Conservation (phyloP, 257 asterid genomes). For the Solanum clarkiae region DNA sequence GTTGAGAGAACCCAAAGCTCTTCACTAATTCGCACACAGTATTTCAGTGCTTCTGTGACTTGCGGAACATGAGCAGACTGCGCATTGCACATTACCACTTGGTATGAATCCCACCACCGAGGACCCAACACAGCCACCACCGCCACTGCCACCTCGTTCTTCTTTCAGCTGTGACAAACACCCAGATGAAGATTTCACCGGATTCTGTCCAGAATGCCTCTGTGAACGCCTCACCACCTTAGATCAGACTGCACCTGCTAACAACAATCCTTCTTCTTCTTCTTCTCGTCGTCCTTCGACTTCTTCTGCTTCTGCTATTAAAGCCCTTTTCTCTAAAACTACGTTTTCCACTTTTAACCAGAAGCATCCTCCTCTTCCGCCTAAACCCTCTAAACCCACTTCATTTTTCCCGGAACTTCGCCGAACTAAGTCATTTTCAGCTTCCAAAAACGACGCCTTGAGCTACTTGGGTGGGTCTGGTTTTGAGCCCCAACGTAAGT, state of each 20-base stretch:
- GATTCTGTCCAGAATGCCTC: constrained; percentile 88
- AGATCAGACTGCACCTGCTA: constrained; percentile 47
- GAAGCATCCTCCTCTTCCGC: constrained; percentile 11
- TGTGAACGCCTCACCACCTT: constrained; percentile 75
- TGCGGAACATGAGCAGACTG: constrained; percentile 20
- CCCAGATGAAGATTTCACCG: constrained; percentile 67
- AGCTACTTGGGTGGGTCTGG: constrained; percentile 21
- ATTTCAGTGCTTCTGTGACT: background rate
- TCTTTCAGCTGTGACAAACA: constrained; percentile 87
- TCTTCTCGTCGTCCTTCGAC: constrained; percentile 8
- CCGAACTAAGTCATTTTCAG: constrained; percentile 74
- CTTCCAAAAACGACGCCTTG: constrained; percentile 68
- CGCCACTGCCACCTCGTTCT: constrained; percentile 50
- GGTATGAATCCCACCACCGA: constrained; percentile 70
- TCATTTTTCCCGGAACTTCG: constrained; percentile 65
- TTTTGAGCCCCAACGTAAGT: constrained; percentile 76
- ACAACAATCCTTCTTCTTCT: constrained; percentile 30
- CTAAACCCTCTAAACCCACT: constrained; percentile 31
- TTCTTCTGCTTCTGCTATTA: constrained; percentile 60
- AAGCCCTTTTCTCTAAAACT: constrained; percentile 41
- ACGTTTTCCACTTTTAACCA: background rate
- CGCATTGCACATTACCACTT: constrained; percentile 25
- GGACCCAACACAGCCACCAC: constrained; percentile 76
- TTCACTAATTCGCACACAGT: background rate
- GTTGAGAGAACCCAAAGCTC: background rate